Evolutionary conservation across 495 filamentous ascomycete genomes (phyloP).

Genomic region (Aspergillus cavernicola): DNA sequence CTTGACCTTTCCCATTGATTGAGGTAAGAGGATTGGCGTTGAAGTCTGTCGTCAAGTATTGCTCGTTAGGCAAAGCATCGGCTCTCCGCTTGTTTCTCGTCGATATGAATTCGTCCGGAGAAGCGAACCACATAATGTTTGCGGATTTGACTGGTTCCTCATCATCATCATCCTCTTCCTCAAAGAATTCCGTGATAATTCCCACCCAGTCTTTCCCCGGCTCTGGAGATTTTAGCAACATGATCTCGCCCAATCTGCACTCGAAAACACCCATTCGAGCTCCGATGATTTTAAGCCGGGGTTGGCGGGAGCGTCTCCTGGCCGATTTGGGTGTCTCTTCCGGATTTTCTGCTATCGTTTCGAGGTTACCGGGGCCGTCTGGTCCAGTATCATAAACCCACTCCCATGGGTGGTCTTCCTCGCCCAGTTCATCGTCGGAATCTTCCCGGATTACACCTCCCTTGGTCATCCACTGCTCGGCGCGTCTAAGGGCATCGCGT

Average conservation of each 20-base stretch:
- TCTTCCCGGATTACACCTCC: conserved; percentile 73
- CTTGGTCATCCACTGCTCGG: conserved; percentile 59
- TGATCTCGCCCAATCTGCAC: conserved; percentile 74
- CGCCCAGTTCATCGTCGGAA: conserved; percentile 86
- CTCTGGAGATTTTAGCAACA: conserved; percentile 82
- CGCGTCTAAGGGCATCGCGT: conserved; percentile 37
- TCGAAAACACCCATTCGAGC: conserved; percentile 84
- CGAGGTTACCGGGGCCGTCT: conserved; percentile 19
- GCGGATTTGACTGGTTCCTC: conserved; percentile 53
- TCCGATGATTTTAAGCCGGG: conserved; percentile 59
- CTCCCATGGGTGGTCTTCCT: conserved; percentile 85
- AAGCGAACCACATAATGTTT: conserved; percentile 89
- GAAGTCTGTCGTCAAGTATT: conserved; percentile 82
- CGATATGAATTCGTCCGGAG: conserved; percentile 74
- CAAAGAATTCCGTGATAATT: conserved; percentile 72
- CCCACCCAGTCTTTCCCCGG: conserved; percentile 85
- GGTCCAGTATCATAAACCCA: conserved; percentile 69
- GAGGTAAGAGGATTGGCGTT: conserved; percentile 83
- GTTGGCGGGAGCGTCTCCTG: conserved; percentile 31
- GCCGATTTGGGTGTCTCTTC: conserved; percentile 35
- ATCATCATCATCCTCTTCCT: conserved; percentile 59
- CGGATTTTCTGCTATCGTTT: conserved; percentile 20
- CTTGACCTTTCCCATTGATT: conserved; percentile 80
- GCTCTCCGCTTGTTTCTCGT: conserved; percentile 75
- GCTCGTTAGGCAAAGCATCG: conserved; percentile 83